Conservation (phyloP, 192 early-diverging fungal species). For the Coemansia nantahalensis region DNA sequence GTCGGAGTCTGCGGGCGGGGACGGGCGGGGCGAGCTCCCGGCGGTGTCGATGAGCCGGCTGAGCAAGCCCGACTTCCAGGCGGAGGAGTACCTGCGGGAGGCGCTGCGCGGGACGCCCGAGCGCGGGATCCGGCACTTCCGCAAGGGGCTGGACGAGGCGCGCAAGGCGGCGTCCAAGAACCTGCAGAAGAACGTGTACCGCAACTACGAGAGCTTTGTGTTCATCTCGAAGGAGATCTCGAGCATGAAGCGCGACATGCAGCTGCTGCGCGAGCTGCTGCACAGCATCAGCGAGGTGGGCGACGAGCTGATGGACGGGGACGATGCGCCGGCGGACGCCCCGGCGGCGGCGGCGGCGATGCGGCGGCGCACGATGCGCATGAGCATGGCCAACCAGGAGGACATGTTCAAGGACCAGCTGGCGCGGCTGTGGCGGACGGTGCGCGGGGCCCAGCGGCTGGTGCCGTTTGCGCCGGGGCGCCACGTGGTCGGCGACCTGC, state of each 20-base stretch:
- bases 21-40: conserved; percentile 22
- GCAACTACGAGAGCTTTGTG: conserved; percentile 75
- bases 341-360: conserved; percentile 2
- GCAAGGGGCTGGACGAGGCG: conserved; percentile 57
- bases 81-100: conserved; percentile 43
- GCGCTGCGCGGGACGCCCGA: conserved; percentile 30
- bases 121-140: conserved; percentile 42
- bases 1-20: not conserved
- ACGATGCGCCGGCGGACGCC: conserved; percentile 7
- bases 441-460: conserved; percentile 57
- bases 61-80: conserved; percentile 34
- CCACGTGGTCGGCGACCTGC: conserved; percentile 70
- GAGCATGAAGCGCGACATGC: conserved; percentile 71
- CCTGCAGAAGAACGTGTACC: conserved; percentile 67
- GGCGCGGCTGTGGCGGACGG: conserved; percentile 43
- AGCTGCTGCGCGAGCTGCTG: conserved; percentile 59
- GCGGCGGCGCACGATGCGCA: conserved; percentile 51
- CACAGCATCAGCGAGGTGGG: conserved; percentile 61
- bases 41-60: conserved; percentile 34
- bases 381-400: conserved; percentile 55
- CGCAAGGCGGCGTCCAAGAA: conserved; percentile 58
- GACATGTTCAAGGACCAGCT: conserved; percentile 55
- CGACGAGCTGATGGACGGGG: conserved; percentile 53
- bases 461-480: conserved; percentile 68
- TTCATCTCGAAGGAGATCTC: conserved; percentile 75